These are phyloP conservation scores for Sclerotinia borealis DNA, from an alignment of 2,329 filamentous ascomycete species.

Conservation along the genomic window DNA sequence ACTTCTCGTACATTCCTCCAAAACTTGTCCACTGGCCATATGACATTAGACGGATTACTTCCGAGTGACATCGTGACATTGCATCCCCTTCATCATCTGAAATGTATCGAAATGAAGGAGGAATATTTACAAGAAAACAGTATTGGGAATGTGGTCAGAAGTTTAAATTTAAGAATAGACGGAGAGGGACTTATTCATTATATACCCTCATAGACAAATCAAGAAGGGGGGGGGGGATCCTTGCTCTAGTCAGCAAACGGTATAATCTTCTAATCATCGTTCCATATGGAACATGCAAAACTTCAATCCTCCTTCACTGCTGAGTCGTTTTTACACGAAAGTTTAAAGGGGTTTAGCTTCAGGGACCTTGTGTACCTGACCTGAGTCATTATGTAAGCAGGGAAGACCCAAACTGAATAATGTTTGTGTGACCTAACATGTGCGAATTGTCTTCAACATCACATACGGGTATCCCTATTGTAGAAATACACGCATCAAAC, in stretches of 20 bases:
- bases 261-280: not conserved
- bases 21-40: not conserved
- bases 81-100: not conserved
- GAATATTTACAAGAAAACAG: not conserved
- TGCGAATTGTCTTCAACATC: not conserved
- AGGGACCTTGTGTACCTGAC: not conserved
- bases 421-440: not conserved
- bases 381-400: not conserved
- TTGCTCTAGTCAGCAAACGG: not conserved
- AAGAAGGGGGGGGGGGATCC: not conserved
- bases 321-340: not conserved
- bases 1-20: not conserved
- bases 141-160: not conserved
- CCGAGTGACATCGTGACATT: not conserved
- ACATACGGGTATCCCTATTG: not conserved
- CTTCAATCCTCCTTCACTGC: conserved; percentile 11
- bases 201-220: not conserved
- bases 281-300: not conserved
- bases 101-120: not conserved
- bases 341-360: conserved; percentile 3
- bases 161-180: not conserved
- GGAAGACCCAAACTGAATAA: not conserved
- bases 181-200: not conserved
- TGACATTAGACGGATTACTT: not conserved
- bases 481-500: not conserved